Conservation (phyloP, 2,329 filamentous ascomycete species). For the Seiridium cupressi region DNA sequence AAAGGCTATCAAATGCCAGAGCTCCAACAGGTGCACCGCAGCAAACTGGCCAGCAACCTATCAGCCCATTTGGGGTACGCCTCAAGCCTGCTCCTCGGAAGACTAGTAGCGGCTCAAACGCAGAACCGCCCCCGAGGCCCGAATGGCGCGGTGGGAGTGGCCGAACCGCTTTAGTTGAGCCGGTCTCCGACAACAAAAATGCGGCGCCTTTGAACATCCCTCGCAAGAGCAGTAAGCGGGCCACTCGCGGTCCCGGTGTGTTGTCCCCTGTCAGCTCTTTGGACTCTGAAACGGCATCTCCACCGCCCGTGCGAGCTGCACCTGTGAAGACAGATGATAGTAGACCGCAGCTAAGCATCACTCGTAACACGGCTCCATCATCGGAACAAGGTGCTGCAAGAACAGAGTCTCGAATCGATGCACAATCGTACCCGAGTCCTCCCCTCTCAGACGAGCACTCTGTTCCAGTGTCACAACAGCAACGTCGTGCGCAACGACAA, state of each 20-base stretch:
- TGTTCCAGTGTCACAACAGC: conserved; percentile 9
- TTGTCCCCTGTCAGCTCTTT: conserved; percentile 30
- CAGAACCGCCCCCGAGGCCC: conserved; percentile 38
- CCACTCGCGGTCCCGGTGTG: conserved; percentile 19
- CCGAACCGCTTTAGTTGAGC: conserved; percentile 60
- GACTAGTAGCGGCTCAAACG: conserved; percentile 21
- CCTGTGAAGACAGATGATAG: conserved; percentile 6
- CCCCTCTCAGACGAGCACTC: conserved; percentile 31
- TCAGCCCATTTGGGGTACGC: conserved; percentile 39
- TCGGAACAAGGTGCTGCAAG: conserved; percentile 11
- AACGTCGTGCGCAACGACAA: conserved; percentile 6
- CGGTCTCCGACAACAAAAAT: conserved; percentile 59
- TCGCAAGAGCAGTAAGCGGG: conserved; percentile 46
- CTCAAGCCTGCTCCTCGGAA: conserved; percentile 31
- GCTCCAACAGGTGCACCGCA: conserved; percentile 22
- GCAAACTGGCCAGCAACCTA: background rate
- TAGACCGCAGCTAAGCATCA: conserved; percentile 22
- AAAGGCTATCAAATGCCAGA: conserved; percentile 29
- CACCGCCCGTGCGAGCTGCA: conserved; percentile 7
- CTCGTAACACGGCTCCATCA: conserved; percentile 35
- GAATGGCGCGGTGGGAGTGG: conserved; percentile 75
- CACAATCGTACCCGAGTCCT: conserved; percentile 33
- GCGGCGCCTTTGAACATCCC: conserved; percentile 57
- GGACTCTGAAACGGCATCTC: conserved; percentile 32
- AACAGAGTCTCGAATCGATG: background rate